These are phyloP conservation scores for Isatis tinctoria DNA, from an alignment of 345 rosid species.

Conservation along the genomic window DNA sequence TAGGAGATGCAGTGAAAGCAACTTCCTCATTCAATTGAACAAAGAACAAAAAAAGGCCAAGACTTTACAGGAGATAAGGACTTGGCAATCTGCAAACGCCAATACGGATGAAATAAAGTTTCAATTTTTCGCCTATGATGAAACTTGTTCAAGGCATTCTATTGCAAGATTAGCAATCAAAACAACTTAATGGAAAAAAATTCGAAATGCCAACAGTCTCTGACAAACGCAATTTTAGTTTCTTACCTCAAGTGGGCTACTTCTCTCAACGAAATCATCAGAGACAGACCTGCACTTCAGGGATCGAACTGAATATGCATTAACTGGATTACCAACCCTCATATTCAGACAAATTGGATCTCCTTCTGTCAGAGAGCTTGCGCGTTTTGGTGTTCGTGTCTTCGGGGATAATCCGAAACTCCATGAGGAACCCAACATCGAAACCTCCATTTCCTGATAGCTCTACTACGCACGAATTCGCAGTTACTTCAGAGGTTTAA, in stretches of 20 bases:
- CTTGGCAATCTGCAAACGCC: neutral
- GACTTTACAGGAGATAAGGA: slow-evolving; percentile 3
- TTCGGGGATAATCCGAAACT: slow-evolving; percentile 30
- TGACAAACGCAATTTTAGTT: neutral
- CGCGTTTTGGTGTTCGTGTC: slow-evolving; percentile 24
- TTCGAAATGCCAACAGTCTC: neutral
- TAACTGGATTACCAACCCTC: slow-evolving; percentile 20
- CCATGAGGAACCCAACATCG: slow-evolving; percentile 38
- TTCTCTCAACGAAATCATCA: slow-evolving; percentile 56
- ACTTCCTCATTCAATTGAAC: neutral
- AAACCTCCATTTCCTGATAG: slow-evolving; percentile 40
- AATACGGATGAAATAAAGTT: neutral
- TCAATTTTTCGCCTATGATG: neutral
- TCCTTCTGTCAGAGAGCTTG: slow-evolving; percentile 24
- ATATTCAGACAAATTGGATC: slow-evolving; percentile 17
- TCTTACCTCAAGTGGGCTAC: slow-evolving; percentile 73
- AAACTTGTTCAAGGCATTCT: neutral
- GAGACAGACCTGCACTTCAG: slow-evolving; percentile 37
- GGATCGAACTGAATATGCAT: slow-evolving; percentile 21
- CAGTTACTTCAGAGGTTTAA: neutral
- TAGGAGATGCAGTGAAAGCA: neutral
- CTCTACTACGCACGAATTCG: neutral
- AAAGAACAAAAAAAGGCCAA: slow-evolving; percentile 6
- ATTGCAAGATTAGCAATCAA: neutral
- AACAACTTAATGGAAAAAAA: neutral